Evolutionary conservation across 805 yeast species (phyloP).

Genomic region (Ogataea sp.): DNA sequence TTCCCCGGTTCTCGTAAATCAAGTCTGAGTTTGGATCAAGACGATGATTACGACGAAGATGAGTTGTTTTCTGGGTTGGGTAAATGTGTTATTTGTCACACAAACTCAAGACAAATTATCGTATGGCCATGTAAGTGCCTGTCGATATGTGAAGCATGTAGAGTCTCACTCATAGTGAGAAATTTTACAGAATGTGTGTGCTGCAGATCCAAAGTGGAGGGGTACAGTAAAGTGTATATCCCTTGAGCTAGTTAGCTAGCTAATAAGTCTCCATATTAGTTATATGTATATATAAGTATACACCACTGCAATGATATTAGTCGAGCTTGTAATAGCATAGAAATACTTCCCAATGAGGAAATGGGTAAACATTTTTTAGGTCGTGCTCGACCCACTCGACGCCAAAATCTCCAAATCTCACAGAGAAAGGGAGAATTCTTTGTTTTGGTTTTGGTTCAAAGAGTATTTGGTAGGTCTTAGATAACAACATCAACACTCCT

Average conservation of each 20-base stretch:
- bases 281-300: background rate
- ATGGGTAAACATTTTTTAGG: background rate
- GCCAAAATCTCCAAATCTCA: background rate
- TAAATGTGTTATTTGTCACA: slow-evolving; percentile 76
- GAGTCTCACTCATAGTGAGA: slow-evolving; percentile 62
- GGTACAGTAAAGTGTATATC: slow-evolving; percentile 50
- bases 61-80: slow-evolving; percentile 28
- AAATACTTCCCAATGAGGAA: background rate
- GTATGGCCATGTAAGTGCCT: slow-evolving; percentile 93
- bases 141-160: slow-evolving; percentile 79
- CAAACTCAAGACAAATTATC: slow-evolving; percentile 63
- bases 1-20: no score
- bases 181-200: slow-evolving; percentile 78
- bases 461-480: background rate
- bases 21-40: no score
- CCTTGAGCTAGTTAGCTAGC: slow-evolving; percentile 37
- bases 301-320: background rate
- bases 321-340: no score
- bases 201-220: slow-evolving; percentile 68
- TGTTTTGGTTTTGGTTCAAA: background rate
- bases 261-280: no score
- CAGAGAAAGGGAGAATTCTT: background rate
- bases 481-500: background rate
- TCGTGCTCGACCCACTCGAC: background rate
- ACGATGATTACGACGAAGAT: slow-evolving; percentile 17